phyloP scores from a whole-genome alignment of 306 rosid species.

The Bauhinia variegata region DNA sequence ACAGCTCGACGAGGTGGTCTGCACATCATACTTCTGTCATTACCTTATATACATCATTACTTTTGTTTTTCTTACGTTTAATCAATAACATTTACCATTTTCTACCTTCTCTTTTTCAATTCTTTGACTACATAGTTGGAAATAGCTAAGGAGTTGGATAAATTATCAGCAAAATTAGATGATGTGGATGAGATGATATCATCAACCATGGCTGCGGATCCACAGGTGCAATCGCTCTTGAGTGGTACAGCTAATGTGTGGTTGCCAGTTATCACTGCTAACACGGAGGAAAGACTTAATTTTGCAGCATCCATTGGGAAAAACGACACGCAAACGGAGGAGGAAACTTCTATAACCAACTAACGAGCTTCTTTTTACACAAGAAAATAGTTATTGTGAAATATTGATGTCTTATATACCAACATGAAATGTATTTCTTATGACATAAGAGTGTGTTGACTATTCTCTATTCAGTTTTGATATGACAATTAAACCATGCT shows the following conservation, averaged over 20 bases:
- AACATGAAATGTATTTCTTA: too few species aligned
- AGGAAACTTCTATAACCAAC: slow-evolving; percentile 36
- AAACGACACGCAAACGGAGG: slow-evolving; percentile 37
- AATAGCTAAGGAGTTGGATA: slow-evolving; percentile 85
- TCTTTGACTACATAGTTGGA: slow-evolving; percentile 56
- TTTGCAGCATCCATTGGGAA: slow-evolving; percentile 58
- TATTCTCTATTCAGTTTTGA: too few species aligned
- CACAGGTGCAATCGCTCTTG: slow-evolving; percentile 78
- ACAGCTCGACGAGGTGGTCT: slow-evolving; percentile 70
- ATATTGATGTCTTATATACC: neutral
- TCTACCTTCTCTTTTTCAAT: neutral
- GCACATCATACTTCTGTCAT: slow-evolving; percentile 17
- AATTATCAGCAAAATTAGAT: slow-evolving; percentile 79
- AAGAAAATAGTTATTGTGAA: neutral
- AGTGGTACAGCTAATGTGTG: slow-evolving; percentile 84
- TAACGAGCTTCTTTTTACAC: too few species aligned
- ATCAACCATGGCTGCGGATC: slow-evolving; percentile 82
- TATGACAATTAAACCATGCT: too few species aligned
- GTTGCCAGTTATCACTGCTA: slow-evolving; percentile 92
- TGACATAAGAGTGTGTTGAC: too few species aligned
- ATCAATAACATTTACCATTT: slow-evolving; percentile 18
- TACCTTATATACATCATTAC: slow-evolving; percentile 18
- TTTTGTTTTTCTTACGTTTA: neutral
- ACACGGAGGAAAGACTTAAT: slow-evolving; percentile 71
- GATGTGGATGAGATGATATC: slow-evolving; percentile 90